Evolutionary conservation across 768 basidiomycete genomes (phyloP).

Genomic region (Tylopilus rubrobrunneus): DNA sequence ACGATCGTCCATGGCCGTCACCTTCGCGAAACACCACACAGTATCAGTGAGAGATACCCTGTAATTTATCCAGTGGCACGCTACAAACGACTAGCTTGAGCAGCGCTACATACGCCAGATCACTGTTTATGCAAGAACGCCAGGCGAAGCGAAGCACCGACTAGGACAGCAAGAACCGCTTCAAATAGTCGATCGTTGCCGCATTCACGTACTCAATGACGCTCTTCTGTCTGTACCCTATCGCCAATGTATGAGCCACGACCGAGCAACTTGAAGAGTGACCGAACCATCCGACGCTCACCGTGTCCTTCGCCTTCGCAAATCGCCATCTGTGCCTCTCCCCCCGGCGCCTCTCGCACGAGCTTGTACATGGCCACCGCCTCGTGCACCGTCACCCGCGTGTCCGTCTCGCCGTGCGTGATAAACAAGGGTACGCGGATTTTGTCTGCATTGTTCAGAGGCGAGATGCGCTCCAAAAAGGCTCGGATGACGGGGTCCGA

Average conservation of each 20-base stretch:
- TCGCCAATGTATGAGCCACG: slow-evolving; percentile 4
- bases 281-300: slow-evolving; percentile 14
- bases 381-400: slow-evolving; percentile 37
- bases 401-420: slow-evolving; percentile 41
- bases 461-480: slow-evolving; percentile 38
- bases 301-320: slow-evolving; percentile 43
- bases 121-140: background rate
- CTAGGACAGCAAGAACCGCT: slow-evolving; percentile 30
- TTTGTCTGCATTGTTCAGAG: slow-evolving; percentile 35
- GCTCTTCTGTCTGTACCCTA: slow-evolving; percentile 42
- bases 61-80: background rate
- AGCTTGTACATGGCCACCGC: slow-evolving; percentile 37
- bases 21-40: background rate
- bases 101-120: background rate
- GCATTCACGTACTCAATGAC: slow-evolving; percentile 42
- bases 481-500: slow-evolving; percentile 33
- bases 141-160: slow-evolving; percentile 1
- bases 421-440: slow-evolving; percentile 36
- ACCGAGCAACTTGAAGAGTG: background rate
- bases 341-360: slow-evolving; percentile 19
- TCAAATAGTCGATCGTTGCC: slow-evolving; percentile 36
- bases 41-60: background rate
- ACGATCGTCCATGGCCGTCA: too few species aligned
- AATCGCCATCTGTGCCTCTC: slow-evolving; percentile 35
- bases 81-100: slow-evolving; percentile 3